These are phyloP conservation scores for Piromyces sp. DNA, from an alignment of 192 early-diverging fungal genomes.

Conservation along the genomic window DNA sequence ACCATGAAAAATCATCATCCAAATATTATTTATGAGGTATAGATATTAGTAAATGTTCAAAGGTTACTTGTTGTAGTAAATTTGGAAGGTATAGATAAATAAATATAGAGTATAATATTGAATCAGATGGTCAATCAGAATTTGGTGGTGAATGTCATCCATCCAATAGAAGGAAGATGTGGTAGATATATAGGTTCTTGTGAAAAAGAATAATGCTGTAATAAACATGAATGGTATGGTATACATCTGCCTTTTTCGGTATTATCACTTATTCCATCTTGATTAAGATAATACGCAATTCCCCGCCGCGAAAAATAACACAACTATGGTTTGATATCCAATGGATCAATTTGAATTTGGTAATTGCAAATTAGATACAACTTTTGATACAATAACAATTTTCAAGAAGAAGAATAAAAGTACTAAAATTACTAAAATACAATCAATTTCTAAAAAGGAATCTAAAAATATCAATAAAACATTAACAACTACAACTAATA, in stretches of 20 bases:
- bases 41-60: neutral
- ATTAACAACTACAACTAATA: too few species aligned
- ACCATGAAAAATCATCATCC: neutral
- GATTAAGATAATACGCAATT: too few species aligned
- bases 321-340: too few species aligned
- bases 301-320: too few species aligned
- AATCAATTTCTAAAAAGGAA: too few species aligned
- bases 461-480: too few species aligned
- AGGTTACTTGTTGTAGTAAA: neutral
- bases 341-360: too few species aligned
- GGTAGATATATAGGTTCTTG: neutral
- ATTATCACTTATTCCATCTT: too few species aligned
- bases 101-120: neutral
- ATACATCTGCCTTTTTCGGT: neutral
- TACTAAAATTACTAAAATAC: too few species aligned
- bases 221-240: neutral
- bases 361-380: too few species aligned
- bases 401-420: too few species aligned
- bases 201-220: neutral
- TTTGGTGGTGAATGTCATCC: neutral
- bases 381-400: too few species aligned
- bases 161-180: neutral
- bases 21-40: neutral
- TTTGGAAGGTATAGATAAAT: neutral
- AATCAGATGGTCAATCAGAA: neutral